Base-by-base conservation (phyloP, 1,284 basidiomycete species). In the Xerocomus amazonicus region DNA sequence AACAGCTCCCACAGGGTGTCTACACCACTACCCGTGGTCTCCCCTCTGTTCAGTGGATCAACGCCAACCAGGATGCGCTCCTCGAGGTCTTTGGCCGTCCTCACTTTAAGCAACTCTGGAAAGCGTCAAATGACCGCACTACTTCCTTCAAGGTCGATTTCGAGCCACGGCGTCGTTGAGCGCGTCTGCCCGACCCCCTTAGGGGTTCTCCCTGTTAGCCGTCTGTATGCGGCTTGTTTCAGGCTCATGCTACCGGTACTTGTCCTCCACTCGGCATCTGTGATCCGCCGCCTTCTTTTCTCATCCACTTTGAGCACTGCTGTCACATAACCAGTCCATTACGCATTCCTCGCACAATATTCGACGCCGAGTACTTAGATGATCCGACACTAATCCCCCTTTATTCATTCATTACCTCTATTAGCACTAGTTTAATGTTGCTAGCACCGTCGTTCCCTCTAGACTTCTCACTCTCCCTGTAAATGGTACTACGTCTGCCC, bases 11-110 rank as follows among this genome's bases (percentile, higher is more conserved):
- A 12, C 73, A 84, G 63, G 84, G 82, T 32, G 61, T 78, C 12
- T 81, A 84, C 67, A 78, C 80, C 55, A 90, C 88, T 43, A 85
- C 80, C 52, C 85, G 87, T 52, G 87, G 82, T 16, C 68, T 90
- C n/a, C 87, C 88, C 17, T 80, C 86, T 6, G 74, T 77, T 23
- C 76, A 84, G 34, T 90, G 87, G 87, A 74, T 90, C 52, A 79
- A 77, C 50, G 77, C 77, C 29, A 80, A 90, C 63, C 80, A 88
- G 65, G 64, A 71, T 6, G 71, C 75, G 41, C 78, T 90, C 37
- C 71, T 78, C 45, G 82, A 87, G 49, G 78, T 90, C 51, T 87
- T 90, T 59, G 87, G 85, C n/a, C 66, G 71, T 42, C 57, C 79
- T 37, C 87, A 87, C 63, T 88, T 79, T 70, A 81, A 77, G 59